Evolutionary conservation across 805 yeast genomes (phyloP), one percentile per base, ranked within the genome.

Genomic region (Kluyveromyces lactis): DNA sequence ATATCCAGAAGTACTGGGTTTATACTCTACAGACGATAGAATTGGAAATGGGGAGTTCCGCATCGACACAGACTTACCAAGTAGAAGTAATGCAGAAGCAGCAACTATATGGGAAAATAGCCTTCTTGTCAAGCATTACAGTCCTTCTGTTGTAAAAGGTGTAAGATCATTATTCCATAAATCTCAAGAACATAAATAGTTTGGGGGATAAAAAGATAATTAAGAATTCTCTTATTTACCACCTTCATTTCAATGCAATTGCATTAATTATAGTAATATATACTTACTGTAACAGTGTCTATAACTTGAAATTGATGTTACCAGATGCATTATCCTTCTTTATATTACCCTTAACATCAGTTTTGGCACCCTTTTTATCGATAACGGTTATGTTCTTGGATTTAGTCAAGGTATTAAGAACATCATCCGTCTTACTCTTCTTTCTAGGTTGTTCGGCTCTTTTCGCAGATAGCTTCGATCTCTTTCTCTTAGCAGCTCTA

Each of bases 31-130:
- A 1, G 95, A 87, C 35, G 98, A 92, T 55, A 72, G 92, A 48
- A 74, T 92, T 30, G 77, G 78, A 29, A 87, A 90, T 42, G 97
- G 96, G 35, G 68, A 70, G 11, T 82, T 81, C 54, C 74, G 77
- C 19, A 68, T 80, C 48, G 86, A 78, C 36, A 72, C 72, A 10
- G 74, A 73, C 39, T 79, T 75, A 33, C 76, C 85, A 17, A 85
- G 81, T 48, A 76, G 90, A 56, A 68, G 84, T 49, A 89, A 92
- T 53, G 74, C 95, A 2, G 90, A 81, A 31, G 92, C 90, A 13
- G 94, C 97, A 1, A 81, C 87, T 0, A 63, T 90, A 26, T 92
- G 95, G 95, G 98, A 92, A 55, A 76, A 79, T 38, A 79, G 79
- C 4, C 61, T 90, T 30, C 65, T 92, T 41, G 81, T 80, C 42